Evolutionary conservation across 495 filamentous ascomycete species (phyloP).

Genomic region (Penicillium coprophilum): DNA sequence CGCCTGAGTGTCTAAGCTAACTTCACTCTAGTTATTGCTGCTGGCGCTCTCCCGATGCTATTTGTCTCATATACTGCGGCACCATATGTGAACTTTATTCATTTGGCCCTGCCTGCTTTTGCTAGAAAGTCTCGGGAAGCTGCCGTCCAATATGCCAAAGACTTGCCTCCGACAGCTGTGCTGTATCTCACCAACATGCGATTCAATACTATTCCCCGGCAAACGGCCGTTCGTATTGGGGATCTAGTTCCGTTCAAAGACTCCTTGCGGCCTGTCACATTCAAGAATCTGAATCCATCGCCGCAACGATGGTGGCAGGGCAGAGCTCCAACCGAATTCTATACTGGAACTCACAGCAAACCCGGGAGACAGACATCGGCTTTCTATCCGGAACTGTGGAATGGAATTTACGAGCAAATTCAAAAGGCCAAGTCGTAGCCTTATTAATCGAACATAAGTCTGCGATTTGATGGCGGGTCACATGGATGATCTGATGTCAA

Average conservation of each 20-base stretch:
- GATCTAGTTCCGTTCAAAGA: slow-evolving; percentile 38
- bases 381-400: slow-evolving; percentile 48
- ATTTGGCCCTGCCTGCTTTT: slow-evolving; percentile 65
- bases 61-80: slow-evolving; percentile 63
- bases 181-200: slow-evolving; percentile 73
- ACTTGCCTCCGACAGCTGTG: slow-evolving; percentile 59
- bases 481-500: background rate
- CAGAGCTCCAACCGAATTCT: slow-evolving; percentile 36
- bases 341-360: slow-evolving; percentile 33
- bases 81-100: slow-evolving; percentile 71
- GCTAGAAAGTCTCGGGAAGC: slow-evolving; percentile 67
- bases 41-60: slow-evolving; percentile 63
- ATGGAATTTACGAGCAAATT: slow-evolving; percentile 40
- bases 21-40: slow-evolving; percentile 49
- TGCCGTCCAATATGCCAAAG: slow-evolving; percentile 62
- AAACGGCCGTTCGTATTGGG: slow-evolving; percentile 39
- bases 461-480: background rate
- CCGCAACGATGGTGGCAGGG: slow-evolving; percentile 37
- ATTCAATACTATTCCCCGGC: slow-evolving; percentile 47
- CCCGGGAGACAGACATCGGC: slow-evolving; percentile 35
- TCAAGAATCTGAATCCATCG: slow-evolving; percentile 36
- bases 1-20: slow-evolving; percentile 5
- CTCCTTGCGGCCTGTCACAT: slow-evolving; percentile 39
- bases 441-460: background rate
- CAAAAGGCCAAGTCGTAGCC: slow-evolving; percentile 18